These are phyloP conservation scores for Cubamyces sp. DNA, from an alignment of 768 basidiomycete genomes.

Conservation along the genomic window DNA sequence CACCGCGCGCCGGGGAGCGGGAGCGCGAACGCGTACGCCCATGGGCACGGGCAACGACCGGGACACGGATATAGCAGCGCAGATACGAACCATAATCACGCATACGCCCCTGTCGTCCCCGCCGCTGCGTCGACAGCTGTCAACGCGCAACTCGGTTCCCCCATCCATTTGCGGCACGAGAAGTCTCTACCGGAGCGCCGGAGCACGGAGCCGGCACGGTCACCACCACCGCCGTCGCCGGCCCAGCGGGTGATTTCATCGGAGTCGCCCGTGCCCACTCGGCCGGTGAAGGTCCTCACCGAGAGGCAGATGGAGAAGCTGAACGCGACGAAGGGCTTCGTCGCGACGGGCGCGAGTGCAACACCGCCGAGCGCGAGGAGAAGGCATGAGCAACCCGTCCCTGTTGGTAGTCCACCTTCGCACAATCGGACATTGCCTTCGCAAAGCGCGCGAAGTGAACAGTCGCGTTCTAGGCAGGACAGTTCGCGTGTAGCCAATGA, in stretches of 20 bases:
- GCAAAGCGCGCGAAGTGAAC: neutral
- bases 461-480: neutral
- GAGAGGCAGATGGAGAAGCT: constrained; percentile 35
- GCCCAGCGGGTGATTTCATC: constrained; percentile 20
- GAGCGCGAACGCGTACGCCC: neutral
- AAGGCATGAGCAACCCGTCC: constrained; percentile 12
- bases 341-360: neutral
- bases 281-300: constrained; percentile 30
- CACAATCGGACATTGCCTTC: neutral
- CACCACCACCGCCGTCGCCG: constrained; percentile 13
- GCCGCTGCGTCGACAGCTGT: too few species aligned
- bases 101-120: too few species aligned
- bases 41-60: neutral
- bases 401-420: neutral
- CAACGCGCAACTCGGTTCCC: constrained; percentile 14
- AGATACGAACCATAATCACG: too few species aligned
- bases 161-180: constrained; percentile 21
- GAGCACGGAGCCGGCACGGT: constrained; percentile 2
- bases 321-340: constrained; percentile 20
- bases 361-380: neutral
- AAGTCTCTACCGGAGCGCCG: constrained; percentile 10
- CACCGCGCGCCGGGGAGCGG: neutral
- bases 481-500: neutral
- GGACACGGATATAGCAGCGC: neutral
- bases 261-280: constrained; percentile 19